Evolutionary conservation across 305 asterid genomes (phyloP).

Genomic region (Rubia occidens): DNA sequence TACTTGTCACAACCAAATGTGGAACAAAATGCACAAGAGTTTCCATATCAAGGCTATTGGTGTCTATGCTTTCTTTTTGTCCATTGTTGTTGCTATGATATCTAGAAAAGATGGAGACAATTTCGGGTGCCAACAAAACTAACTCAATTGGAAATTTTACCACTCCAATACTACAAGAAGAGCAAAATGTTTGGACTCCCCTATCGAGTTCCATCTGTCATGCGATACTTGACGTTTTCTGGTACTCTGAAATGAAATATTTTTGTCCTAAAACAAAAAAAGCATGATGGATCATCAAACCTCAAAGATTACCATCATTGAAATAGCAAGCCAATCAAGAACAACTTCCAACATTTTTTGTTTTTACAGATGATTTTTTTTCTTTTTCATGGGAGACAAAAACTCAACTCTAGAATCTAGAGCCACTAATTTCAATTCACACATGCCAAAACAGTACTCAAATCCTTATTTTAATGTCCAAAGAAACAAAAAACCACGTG

Average conservation of each 20-base stretch:
- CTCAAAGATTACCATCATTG: background rate
- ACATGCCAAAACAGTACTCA: constrained; percentile 3
- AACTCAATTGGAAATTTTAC: background rate
- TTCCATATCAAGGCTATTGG: background rate
- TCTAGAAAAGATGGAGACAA: constrained; percentile 1
- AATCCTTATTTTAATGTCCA: background rate
- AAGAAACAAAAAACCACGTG: background rate
- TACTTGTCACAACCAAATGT: background rate
- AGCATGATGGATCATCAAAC: background rate
- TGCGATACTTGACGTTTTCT: too few relatives aligned
- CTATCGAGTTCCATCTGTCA: too few relatives aligned
- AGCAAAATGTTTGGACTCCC: background rate
- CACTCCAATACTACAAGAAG: background rate
- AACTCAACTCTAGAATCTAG: background rate
- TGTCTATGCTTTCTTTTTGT: background rate
- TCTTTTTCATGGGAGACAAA: background rate
- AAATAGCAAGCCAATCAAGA: constrained; percentile 3
- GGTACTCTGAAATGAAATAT: too few relatives aligned
- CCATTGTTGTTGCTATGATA: background rate
- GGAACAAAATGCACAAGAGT: background rate
- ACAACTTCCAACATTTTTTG: background rate
- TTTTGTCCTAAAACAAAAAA: too few relatives aligned
- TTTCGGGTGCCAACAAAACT: background rate
- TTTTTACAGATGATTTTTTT: background rate
- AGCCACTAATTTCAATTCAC: background rate